A percentile compares a stretch with the other conserved stretches of the same genome.
These are phyloP conservation scores for Rhizopogon hawkerae DNA, from an alignment of 1,284 basidiomycete genomes.

Conservation along the genomic window DNA sequence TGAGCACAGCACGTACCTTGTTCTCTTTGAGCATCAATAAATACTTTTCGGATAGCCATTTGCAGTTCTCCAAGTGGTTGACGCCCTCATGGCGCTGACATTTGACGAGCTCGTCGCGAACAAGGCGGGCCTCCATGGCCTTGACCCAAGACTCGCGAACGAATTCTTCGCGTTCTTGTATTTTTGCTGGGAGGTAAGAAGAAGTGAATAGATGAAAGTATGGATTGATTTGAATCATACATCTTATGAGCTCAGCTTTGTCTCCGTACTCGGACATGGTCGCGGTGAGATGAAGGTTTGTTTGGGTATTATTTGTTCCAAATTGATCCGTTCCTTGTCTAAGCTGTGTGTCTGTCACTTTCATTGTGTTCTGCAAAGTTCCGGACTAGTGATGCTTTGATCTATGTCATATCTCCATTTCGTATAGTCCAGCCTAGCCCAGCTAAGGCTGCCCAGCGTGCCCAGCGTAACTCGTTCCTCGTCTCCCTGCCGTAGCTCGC, in stretches of 20 bases:
- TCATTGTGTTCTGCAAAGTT: too few species aligned
- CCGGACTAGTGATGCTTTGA: too few species aligned
- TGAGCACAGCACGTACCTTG: slow-evolving; percentile 52
- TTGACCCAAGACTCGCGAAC: slow-evolving; percentile 92
- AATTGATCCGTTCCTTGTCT: not conserved
- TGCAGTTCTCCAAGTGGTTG: slow-evolving; percentile 86
- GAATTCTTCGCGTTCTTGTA: slow-evolving; percentile 65
- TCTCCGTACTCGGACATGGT: slow-evolving; percentile 25
- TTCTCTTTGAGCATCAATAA: slow-evolving; percentile 75
- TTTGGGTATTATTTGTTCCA: slow-evolving; percentile 22
- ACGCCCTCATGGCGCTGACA: slow-evolving; percentile 91
- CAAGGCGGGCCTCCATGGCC: slow-evolving; percentile 88
- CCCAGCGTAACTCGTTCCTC: too few species aligned
- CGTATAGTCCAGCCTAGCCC: too few species aligned
- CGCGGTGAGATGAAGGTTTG: slow-evolving; percentile 4
- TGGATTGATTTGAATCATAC: slow-evolving; percentile 12
- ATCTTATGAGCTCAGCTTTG: slow-evolving; percentile 26
- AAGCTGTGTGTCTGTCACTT: not conserved
- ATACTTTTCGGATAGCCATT: slow-evolving; percentile 82
- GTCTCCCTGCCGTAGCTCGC: not conserved
- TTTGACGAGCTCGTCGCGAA: slow-evolving; percentile 84
- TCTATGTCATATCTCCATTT: too few species aligned
- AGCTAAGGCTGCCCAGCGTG: too few species aligned
- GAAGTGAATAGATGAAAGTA: not conserved
- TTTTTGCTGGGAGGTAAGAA: slow-evolving; percentile 36